phyloP scores from a whole-genome alignment of 192 early-diverging fungal species.

The Mortierella antarctica region DNA sequence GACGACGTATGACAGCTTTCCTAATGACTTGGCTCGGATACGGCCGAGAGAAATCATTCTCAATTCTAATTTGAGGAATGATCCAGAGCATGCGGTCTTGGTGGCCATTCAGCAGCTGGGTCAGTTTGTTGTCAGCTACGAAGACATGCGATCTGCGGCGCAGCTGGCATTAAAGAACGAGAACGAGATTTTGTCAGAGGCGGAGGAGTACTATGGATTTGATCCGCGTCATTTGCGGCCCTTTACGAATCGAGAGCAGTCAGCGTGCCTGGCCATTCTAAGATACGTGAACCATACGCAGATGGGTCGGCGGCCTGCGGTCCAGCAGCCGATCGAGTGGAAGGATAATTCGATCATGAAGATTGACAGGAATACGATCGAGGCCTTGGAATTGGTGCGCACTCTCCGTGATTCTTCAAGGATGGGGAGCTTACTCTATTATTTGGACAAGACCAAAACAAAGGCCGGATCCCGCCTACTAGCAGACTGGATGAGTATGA shows the following conservation, averaged over 20 bases:
- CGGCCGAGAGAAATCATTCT: constrained; percentile 86
- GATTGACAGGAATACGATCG: constrained; percentile 84
- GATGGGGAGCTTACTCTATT: constrained; percentile 72
- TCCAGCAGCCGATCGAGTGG: constrained; percentile 73
- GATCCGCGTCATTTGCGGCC: constrained; percentile 17
- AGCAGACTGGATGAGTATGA: constrained; percentile 68
- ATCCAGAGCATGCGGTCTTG: constrained; percentile 19
- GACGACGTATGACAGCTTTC: constrained; percentile 58
- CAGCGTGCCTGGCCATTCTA: constrained; percentile 67
- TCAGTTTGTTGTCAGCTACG: constrained; percentile 24
- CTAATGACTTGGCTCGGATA: constrained; percentile 82
- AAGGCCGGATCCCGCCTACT: constrained; percentile 82
- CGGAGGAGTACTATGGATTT: constrained; percentile 26
- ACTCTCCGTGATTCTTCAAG: constrained; percentile 62
- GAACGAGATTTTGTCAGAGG: constrained; percentile 18
- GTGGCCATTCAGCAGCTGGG: constrained; percentile 23
- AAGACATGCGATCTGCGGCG: constrained; percentile 33
- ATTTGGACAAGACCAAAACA: constrained; percentile 85
- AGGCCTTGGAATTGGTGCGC: constrained; percentile 79
- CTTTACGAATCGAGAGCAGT: constrained; percentile 43
- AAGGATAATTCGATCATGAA: constrained; percentile 67
- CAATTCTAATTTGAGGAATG: constrained; percentile 28
- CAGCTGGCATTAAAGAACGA: constrained; percentile 33
- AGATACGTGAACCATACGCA: constrained; percentile 82
- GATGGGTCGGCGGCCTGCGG: constrained; percentile 66